Evolutionary conservation across 805 yeast species (phyloP), one percentile per base, ranked within the genome.

Genomic region (Pichia scutulata): DNA sequence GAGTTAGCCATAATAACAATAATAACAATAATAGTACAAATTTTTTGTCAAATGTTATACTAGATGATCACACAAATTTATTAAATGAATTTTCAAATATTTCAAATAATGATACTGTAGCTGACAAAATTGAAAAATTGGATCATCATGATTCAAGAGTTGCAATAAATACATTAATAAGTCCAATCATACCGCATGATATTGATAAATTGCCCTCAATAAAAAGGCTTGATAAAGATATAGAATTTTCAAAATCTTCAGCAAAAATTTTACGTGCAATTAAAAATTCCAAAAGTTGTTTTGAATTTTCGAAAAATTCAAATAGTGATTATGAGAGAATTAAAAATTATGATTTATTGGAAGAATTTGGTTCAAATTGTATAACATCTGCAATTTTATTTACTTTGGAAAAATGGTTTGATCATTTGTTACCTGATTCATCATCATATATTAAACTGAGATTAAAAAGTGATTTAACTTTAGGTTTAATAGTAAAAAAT

Each of bases 241-340:
- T 53, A 2, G 69, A 64, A 36, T 67, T 62, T 44, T 52, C 53
- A 9, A 51, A 49, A 12, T 62, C 66, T 9, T 59, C 66, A 2
- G 48, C 49, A 24, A 57, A 55, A 50, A 55, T 78, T 7, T 60
- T 78, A 25, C 63, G 68, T 25, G 72, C 70, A 44, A 75, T 85
- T 47, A 84, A 82, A 56, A 73, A 78, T 44, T 83, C 89, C 7
- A 77, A 77, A 52, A 75, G 85, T 23, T 83, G 89, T 57, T 70
- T 76, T 39, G 79, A 77, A 52, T 70, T 80, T 21, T 49, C 60
- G 2, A 33, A 44, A 25, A 47, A 46, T 49, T 36, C 50, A 16
- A 39, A 43, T 9, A 46, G 26, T 33, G 43, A 25, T 9, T 43
- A 33, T 28, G 37, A 25, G 7, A 50, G 47, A 9, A 40, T 52